These are phyloP conservation scores for Petrea volubilis DNA, from an alignment of 257 asterid genomes.

Conservation along the genomic window DNA sequence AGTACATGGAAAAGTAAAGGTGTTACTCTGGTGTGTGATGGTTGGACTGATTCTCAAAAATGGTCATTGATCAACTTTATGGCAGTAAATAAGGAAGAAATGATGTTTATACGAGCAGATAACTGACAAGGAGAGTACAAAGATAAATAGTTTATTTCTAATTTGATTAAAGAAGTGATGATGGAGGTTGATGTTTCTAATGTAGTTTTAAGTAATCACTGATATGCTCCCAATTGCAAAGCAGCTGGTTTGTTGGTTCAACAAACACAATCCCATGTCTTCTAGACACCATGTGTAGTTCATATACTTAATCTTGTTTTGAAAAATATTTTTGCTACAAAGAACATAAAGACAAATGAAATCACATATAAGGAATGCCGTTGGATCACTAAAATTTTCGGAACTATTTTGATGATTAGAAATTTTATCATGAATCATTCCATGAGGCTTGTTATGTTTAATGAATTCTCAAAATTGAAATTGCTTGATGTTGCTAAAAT, in stretches of 20 bases:
- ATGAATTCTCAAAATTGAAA: background rate
- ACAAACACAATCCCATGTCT: no score
- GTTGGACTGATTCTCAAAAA: slow-evolving; percentile 17
- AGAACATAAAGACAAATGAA: background rate
- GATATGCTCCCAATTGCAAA: slow-evolving; percentile 8
- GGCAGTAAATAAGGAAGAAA: background rate
- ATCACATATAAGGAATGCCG: background rate
- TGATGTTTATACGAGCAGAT: background rate
- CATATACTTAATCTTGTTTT: slow-evolving; percentile 18
- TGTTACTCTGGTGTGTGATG: slow-evolving; percentile 7
- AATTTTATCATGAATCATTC: background rate
- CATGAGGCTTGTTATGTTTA: background rate
- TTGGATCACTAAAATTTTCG: background rate
- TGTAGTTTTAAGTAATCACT: background rate
- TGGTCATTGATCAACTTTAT: slow-evolving; percentile 22
- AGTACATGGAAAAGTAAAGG: background rate
- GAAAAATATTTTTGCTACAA: background rate
- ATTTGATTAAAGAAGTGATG: background rate
- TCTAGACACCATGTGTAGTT: slow-evolving; percentile 5
- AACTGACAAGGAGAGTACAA: background rate
- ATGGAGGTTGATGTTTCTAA: background rate
- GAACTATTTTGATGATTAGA: background rate
- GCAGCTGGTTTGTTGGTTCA: no score
- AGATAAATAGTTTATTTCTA: background rate
- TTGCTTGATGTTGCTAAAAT: background rate